Evolutionary conservation across 495 filamentous ascomycete genomes (phyloP).

Genomic region (Achaetomiella virescens): DNA sequence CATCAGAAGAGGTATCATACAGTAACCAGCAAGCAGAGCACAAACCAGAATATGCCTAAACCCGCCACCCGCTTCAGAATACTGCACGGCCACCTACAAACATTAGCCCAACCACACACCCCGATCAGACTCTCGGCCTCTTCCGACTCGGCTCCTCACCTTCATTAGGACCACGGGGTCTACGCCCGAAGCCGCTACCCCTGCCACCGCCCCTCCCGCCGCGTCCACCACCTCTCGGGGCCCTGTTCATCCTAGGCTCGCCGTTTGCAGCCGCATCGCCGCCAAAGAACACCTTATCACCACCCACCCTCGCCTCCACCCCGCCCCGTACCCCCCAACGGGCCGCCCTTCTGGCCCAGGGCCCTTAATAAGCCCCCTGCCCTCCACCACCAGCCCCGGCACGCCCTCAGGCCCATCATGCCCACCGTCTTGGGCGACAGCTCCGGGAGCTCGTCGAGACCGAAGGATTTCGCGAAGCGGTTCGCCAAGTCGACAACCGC

Average conservation of each 20-base stretch:
- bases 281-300: not conserved
- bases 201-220: not conserved
- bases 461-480: conserved; percentile 20
- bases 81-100: not conserved
- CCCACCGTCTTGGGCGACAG: conserved; percentile 14
- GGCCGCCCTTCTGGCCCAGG: too few species aligned
- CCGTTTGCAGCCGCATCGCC: not conserved
- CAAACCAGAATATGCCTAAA: not conserved
- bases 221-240: not conserved
- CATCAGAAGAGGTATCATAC: conserved; percentile 1
- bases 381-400: conserved; percentile 18
- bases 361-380: not conserved
- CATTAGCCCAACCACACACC: conserved; percentile 9
- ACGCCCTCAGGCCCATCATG: conserved; percentile 33
- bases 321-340: not conserved
- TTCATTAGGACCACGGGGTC: not conserved
- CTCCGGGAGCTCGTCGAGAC: conserved; percentile 17
- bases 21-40: not conserved
- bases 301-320: not conserved
- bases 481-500: conserved; percentile 24
- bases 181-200: not conserved
- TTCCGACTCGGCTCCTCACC: conserved; percentile 17
- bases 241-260: too few species aligned
- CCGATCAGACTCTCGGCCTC: conserved; percentile 7
- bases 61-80: not conserved